Percentiles rank a stretch among this genome's conserved stretches.
Evolutionary conservation across 139 green algal species (phyloP).

Genomic region (Auxenochlorella pyrenoidosa): DNA sequence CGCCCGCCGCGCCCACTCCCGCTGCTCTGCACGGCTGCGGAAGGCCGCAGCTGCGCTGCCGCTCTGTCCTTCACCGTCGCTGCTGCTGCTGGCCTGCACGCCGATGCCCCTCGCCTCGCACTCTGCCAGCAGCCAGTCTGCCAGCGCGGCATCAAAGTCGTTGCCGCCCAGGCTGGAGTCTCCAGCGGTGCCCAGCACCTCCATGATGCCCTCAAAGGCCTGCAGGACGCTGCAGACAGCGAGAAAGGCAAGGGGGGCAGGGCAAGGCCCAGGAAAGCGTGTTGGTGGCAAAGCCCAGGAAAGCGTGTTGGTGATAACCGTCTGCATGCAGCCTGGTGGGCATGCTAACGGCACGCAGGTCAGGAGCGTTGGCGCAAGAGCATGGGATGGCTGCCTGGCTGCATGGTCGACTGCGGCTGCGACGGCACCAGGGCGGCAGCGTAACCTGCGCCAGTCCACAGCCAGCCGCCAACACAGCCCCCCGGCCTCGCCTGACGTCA

Average conservation of each 20-base stretch:
- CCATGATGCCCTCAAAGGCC: conserved; percentile 76
- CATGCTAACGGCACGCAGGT: background rate
- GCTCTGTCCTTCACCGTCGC: background rate
- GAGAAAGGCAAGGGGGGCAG: background rate
- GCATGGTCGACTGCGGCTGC: no score
- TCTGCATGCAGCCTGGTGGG: no score
- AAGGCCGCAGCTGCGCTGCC: background rate
- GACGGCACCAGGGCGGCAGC: background rate
- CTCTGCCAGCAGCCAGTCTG: conserved; percentile 46
- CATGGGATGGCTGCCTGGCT: no score
- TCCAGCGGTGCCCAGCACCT: conserved; percentile 78
- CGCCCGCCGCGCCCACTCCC: conserved; percentile 26
- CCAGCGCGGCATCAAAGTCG: conserved; percentile 74
- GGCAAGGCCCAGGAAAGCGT: background rate
- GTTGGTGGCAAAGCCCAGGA: background rate
- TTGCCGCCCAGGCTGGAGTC: conserved; percentile 81
- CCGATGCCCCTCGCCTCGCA: background rate
- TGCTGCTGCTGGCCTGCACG: background rate
- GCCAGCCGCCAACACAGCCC: background rate
- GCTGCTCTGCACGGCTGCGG: background rate
- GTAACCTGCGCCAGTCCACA: background rate
- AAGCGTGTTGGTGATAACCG: background rate
- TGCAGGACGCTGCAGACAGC: conserved; percentile 70
- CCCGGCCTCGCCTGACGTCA: conserved; percentile 60
- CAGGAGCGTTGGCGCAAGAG: no score